Base-by-base conservation (phyloP, 768 basidiomycete species). In the Lactifluus volemus region DNA sequence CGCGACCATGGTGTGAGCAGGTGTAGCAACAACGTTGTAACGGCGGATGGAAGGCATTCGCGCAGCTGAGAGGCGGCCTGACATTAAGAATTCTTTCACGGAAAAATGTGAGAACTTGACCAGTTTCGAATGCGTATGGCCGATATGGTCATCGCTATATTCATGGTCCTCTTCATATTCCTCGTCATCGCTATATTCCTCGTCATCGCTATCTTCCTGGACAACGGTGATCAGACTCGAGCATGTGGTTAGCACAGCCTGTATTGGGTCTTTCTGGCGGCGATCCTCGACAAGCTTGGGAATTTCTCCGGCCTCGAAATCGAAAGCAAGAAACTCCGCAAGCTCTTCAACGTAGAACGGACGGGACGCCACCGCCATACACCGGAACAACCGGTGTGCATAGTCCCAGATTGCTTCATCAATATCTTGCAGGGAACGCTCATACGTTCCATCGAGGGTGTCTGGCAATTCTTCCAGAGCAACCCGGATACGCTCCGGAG, bases 371-470 rank as follows among this genome's bases (percentile, higher is more conserved):
- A 25, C 25, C 25, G 25, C 25, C 19, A 21, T 19, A 19, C 44
- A 45, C 44, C 19, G 44, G 44, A 45, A 45, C 14, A 34, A 4
- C 14, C 49, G 49, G 29, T 25, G 17, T 1, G 42, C 42, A 44
- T n/a, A 44, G 17, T 44, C n/a, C 42, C 42, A 44, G 42, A 5
- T 44, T 17, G 17, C 42, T 15, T n/a, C 42, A 17, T 17, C 17
- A 9, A 44, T 25, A 25, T 25, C 25, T 25, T 25, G 25, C 25
- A 25, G 2, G 25, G 25, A 1, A 25, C 25, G 25, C 25, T 47
- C 52, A n/a, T 59, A 60, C 0, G 59, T 60, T n/a, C 39, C 52
- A 11, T 60, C 44, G 1, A 60, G 45, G 1, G 59, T 54, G 29
- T 21, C 17, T 4, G 59, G 59, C 5, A 60, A 32, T 19, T 52